phyloP scores from a whole-genome alignment of 106 monocot genomes.

The Xerophyta viscosa region DNA sequence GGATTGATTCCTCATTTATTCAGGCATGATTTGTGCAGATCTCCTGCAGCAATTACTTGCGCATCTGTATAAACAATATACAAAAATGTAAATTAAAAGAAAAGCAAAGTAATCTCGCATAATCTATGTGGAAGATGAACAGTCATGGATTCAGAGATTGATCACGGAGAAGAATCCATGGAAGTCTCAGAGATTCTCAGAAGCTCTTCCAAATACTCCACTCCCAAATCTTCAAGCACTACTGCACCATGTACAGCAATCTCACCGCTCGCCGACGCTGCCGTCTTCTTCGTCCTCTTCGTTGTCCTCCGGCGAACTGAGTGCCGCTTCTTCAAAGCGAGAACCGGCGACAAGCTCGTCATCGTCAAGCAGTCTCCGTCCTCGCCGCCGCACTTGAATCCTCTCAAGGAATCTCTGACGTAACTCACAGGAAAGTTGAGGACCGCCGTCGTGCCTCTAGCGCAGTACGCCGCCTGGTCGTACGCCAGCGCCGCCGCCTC shows the following conservation, averaged over 20 bases:
- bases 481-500: slow-evolving; percentile 32
- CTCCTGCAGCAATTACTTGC: no score
- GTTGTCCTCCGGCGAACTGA: background rate
- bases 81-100: no score
- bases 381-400: background rate
- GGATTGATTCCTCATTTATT: no score
- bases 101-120: no score
- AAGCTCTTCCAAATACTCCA: slow-evolving; percentile 7
- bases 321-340: slow-evolving; percentile 28
- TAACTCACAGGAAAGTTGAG: slow-evolving; percentile 29
- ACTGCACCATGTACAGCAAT: background rate
- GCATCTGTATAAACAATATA: no score
- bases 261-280: background rate
- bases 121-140: no score
- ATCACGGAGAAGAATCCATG: no score
- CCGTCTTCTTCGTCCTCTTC: background rate
- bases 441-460: slow-evolving; percentile 21
- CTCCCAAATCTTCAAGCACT: slow-evolving; percentile 6
- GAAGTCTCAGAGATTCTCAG: background rate
- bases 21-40: no score
- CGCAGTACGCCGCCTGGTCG: slow-evolving; percentile 29
- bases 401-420: slow-evolving; percentile 17
- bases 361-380: slow-evolving; percentile 1
- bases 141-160: no score
- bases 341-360: slow-evolving; percentile 22